phyloP scores from a whole-genome alignment of 176 grass and related monocot species.

The Miscanthus lutarioriparius region DNA sequence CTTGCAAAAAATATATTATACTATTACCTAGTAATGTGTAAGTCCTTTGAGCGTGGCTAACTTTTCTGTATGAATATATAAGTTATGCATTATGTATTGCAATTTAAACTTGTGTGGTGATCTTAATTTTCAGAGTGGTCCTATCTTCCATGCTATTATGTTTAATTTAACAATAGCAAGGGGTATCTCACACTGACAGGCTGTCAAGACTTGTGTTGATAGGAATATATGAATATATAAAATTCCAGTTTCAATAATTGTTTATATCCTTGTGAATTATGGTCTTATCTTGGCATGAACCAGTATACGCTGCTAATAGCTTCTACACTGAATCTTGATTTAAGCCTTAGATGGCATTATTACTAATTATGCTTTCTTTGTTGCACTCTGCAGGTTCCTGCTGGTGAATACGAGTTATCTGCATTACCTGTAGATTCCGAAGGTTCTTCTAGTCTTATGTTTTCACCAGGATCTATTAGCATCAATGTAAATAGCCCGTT shows the following conservation, averaged over 20 bases:
- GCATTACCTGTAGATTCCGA: constrained; percentile 73
- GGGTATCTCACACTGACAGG: neutral
- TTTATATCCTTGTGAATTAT: constrained; percentile 35
- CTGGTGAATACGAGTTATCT: constrained; percentile 78
- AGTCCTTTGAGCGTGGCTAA: constrained; percentile 4
- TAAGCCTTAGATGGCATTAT: neutral
- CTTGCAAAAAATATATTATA: neutral
- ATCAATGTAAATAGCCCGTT: constrained; percentile 76
- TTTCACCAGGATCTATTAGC: constrained; percentile 79
- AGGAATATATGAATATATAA: neutral
- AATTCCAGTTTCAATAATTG: constrained; percentile 6
- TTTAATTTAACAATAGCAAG: constrained; percentile 13
- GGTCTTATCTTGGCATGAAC: constrained; percentile 22
- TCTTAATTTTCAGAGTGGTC: constrained; percentile 1
- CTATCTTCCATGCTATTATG: constrained; percentile 16
- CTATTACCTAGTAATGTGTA: neutral
- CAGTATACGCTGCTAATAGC: neutral
- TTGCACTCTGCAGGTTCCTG: constrained; percentile 65
- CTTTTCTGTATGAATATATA: constrained; percentile 10
- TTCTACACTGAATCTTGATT: constrained; percentile 21
- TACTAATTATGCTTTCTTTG: constrained; percentile 22
- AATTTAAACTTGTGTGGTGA: neutral
- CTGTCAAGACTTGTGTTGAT: neutral
- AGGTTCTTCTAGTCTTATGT: constrained; percentile 66
- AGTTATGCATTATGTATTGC: neutral